These are phyloP conservation scores for Colletotrichum caudatum DNA, from an alignment of 2,329 filamentous ascomycete genomes.

Conservation along the genomic window DNA sequence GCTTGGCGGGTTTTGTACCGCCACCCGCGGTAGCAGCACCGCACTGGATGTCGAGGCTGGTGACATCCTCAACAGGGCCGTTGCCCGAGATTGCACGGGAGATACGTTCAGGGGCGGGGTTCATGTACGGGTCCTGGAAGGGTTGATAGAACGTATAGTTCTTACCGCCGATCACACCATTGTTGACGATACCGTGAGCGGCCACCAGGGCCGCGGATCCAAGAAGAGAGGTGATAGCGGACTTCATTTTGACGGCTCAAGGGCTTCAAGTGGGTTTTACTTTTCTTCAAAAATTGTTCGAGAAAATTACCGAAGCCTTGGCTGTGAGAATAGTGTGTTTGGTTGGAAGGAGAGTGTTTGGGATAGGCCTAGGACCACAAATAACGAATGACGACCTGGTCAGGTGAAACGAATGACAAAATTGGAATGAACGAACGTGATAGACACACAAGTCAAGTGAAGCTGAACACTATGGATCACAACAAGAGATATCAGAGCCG, in stretches of 20 bases:
- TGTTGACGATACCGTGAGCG: constrained; percentile 63
- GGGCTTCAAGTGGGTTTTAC: not conserved
- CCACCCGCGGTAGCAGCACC: constrained; percentile 64
- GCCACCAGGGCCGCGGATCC: constrained; percentile 56
- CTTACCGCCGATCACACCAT: constrained; percentile 56
- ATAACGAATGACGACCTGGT: constrained; percentile 41
- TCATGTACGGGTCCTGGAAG: constrained; percentile 58
- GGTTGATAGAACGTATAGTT: constrained; percentile 52
- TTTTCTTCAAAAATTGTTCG: not conserved
- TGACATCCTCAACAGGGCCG: constrained; percentile 67
- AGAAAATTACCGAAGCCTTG: constrained; percentile 25
- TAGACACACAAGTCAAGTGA: constrained; percentile 42
- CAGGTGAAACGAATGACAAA: constrained; percentile 42
- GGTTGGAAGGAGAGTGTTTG: constrained; percentile 27
- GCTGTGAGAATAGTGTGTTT: constrained; percentile 37
- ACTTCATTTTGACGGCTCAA: constrained; percentile 41
- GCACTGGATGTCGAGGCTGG: constrained; percentile 67
- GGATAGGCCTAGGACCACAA: constrained; percentile 35
- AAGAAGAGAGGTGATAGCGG: constrained; percentile 44
- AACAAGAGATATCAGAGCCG: not conserved
- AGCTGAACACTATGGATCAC: constrained; percentile 39
- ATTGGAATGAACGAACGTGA: constrained; percentile 40
- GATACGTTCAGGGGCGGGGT: constrained; percentile 59
- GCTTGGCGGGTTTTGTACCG: constrained; percentile 61
- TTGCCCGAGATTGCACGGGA: constrained; percentile 69